A percentile compares a stretch with the other conserved stretches of the same genome.
phyloP scores from a whole-genome alignment of 2,329 filamentous ascomycete species.

The Fusarium pseudoanthophilum region DNA sequence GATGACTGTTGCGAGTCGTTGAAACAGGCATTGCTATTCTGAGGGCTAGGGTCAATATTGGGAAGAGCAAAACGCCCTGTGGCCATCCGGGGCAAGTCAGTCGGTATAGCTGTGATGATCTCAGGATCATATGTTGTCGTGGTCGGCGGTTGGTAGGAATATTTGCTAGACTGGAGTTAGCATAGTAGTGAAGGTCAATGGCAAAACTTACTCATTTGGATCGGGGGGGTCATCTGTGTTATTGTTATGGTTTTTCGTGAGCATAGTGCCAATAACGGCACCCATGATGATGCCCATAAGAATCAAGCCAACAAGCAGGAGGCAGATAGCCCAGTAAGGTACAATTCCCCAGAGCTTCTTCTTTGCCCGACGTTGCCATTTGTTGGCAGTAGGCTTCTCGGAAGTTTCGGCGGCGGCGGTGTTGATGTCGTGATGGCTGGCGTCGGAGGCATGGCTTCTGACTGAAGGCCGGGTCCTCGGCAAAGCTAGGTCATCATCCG shows the following conservation, averaged over 20 bases:
- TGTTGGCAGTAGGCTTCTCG: conserved; percentile 60
- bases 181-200: not conserved
- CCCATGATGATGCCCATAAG: conserved; percentile 67
- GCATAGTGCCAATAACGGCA: conserved; percentile 63
- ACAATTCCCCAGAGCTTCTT: conserved; percentile 68
- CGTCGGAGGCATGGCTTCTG: conserved; percentile 60
- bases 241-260: conserved; percentile 40
- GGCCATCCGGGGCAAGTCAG: conserved; percentile 62
- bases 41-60: conserved; percentile 58
- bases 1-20: conserved; percentile 62
- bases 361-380: conserved; percentile 65
- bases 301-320: conserved; percentile 60
- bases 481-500: conserved; percentile 62
- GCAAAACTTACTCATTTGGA: conserved; percentile 27
- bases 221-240: not conserved
- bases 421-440: conserved; percentile 66
- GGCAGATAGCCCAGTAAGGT: conserved; percentile 69
- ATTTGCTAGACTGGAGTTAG: conserved; percentile 26
- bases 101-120: conserved; percentile 61
- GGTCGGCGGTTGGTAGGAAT: conserved; percentile 45
- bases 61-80: conserved; percentile 68
- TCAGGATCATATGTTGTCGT: conserved; percentile 59
- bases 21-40: conserved; percentile 66
- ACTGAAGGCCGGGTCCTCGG: conserved; percentile 63
- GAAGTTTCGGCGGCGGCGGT: conserved; percentile 56